These are phyloP conservation scores for Curvularia lunata DNA, from an alignment of 2,329 filamentous ascomycete species.

Conservation along the genomic window DNA sequence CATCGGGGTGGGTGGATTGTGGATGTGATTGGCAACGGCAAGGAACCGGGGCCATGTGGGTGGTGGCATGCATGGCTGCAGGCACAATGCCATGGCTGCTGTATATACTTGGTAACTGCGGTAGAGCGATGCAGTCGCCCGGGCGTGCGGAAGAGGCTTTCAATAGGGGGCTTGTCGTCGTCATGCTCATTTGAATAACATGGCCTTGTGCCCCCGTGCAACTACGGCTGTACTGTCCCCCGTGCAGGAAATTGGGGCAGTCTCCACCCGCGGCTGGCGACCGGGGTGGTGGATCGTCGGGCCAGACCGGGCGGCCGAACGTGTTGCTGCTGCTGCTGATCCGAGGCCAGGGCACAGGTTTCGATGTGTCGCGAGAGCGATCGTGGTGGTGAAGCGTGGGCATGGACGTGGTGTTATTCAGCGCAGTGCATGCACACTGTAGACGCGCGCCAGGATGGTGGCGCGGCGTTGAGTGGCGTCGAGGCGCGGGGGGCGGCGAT, in stretches of 20 bases:
- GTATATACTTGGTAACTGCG: too few species aligned
- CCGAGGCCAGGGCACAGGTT: not conserved
- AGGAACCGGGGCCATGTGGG: slow-evolving; percentile 1
- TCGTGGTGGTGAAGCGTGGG: not conserved
- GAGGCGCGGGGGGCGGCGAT: slow-evolving; percentile 8
- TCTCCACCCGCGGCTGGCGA: slow-evolving; percentile 8
- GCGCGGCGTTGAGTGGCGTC: not conserved
- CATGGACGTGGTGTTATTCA: not conserved
- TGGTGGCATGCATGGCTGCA: not conserved
- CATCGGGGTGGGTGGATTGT: not conserved
- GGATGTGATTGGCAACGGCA: not conserved
- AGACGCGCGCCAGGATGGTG: not conserved
- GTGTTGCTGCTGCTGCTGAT: slow-evolving; percentile 9
- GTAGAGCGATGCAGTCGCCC: too few species aligned
- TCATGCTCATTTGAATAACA: not conserved
- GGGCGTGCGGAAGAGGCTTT: too few species aligned
- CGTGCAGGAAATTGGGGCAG: slow-evolving; percentile 7
- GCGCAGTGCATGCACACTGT: not conserved
- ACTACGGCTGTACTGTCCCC: not conserved
- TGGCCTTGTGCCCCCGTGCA: not conserved
- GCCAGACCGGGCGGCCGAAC: slow-evolving; percentile 12
- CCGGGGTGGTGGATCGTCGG: slow-evolving; percentile 9
- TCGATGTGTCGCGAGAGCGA: too few species aligned
- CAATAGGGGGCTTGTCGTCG: slow-evolving; percentile 1
- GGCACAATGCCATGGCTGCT: not conserved